Evolutionary conservation across 768 basidiomycete species (phyloP).

Genomic region (Boletus fagicola): DNA sequence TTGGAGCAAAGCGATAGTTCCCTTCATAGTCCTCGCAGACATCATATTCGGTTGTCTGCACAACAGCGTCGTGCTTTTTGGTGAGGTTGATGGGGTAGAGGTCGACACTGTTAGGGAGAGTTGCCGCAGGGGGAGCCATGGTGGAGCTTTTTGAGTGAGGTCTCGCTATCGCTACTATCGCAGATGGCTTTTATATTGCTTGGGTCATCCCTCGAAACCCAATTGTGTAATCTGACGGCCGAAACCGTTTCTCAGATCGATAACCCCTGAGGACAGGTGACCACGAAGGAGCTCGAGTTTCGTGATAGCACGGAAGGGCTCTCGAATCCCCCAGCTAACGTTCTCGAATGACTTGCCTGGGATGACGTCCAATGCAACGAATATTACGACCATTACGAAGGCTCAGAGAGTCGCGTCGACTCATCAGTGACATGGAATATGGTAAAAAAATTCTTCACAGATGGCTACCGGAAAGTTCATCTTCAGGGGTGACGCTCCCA

Average conservation of each 20-base stretch:
- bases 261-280: neutral
- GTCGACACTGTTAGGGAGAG: conserved; percentile 23
- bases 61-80: conserved; percentile 24
- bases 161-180: neutral
- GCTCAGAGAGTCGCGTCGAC: too few relatives aligned
- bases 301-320: neutral
- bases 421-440: neutral
- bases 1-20: conserved; percentile 66
- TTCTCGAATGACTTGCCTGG: too few relatives aligned
- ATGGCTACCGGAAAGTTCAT: neutral
- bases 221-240: neutral
- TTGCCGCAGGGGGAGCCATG: conserved; percentile 42
- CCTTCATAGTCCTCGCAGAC: conserved; percentile 49
- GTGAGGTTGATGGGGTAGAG: conserved; percentile 15
- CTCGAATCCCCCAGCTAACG: neutral
- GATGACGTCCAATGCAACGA: neutral
- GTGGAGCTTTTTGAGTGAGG: neutral
- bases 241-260: neutral
- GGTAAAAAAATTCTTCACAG: neutral
- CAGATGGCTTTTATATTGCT: conserved; percentile 2
- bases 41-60: conserved; percentile 16
- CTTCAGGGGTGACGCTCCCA: neutral
- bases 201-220: neutral
- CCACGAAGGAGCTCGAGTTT: neutral
- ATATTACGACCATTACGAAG: neutral